Base-by-base conservation (phyloP, 2,329 filamentous ascomycete genomes). In the Xylaria sp. region DNA sequence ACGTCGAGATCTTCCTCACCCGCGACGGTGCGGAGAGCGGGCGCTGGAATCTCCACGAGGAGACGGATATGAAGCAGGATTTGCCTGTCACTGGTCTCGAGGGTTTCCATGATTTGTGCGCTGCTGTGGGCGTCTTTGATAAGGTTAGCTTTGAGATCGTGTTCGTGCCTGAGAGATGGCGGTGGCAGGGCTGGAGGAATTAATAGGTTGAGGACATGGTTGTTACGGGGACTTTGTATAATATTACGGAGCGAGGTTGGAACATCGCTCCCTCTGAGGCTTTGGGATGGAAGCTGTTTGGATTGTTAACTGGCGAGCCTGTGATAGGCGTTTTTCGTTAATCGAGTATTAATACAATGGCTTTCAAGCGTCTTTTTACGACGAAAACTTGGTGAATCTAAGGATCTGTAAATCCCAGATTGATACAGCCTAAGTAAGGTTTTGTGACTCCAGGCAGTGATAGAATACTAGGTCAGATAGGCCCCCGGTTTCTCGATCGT, bases 41-140 rank as follows among this genome's bases (percentile, higher is more conserved):
- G 0, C 81, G 84, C 0, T 96, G 93, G 92, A 85, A 93, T 77
- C 77, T 94, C 53, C 89, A 93, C 72, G 92, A 94, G 81, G 90
- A 93, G 82, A 84, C 87, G 61, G 92, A 95, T 77, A 80, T 82
- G 3, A 81, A 86, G 71, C 80, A 87, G 74, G 89, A 91, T 73
- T 78, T 87, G 65, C 87, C 89, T 0, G 86, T 91, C 1, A 83
- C 80, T 4, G 92, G 93, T 0, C 79, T 95, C 56, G 89, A 92
- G 76, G 92, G 92, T 0, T 85, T 87, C 59, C 87, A 91, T 72
- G 92, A 95, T 77, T 70, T 94, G 65, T 89, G 88, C 74, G 90
- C 89, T 18, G 89, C 91, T 0, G 83, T 96, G 53, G 92, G 93
- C 0, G 86, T 89, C 13, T 94, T 90, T 77, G 89, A 90, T 2